Evolutionary conservation across 495 filamentous ascomycete species (phyloP), one percentile per base, ranked within the genome.

Genomic region (Usnea hakonensis): DNA sequence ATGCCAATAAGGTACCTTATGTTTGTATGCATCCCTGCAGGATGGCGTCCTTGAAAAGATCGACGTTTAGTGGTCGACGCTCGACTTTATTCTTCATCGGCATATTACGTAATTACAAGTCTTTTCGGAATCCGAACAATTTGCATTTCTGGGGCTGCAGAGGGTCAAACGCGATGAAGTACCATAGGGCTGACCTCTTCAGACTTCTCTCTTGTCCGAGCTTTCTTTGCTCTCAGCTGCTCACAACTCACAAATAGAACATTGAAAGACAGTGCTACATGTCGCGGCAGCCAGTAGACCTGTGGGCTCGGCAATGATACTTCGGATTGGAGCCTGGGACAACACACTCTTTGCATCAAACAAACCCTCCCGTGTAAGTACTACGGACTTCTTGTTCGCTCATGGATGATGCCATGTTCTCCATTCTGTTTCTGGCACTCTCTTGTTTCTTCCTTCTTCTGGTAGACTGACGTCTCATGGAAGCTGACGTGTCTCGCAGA

Each of bases 281-380:
- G 77, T 74, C 68, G 70, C 74, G 76, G 36, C 62, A 75, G 61
- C 69, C 66, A 60, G 76, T 67, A 60, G 76, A 77, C 70, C 69
- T 71, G 61, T 79, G 77, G 77, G 77, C 76, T 59, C 72, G 76
- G 37, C 71, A 70, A 62, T 63, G 77, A 52, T 77, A 78, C 64
- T 71, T 77, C 48, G 76, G 76, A 74, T 79, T 70, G 66, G 17
- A 41, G 30, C 13, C 48, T 32, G 23, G 26, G 46, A 50, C 46
- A 50, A 2, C 3, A 30, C 26, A 50, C 23, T 30, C 26, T 4
- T 3, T 32, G 46, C 26, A 30, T 30, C 9, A 6, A 28, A 28
- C 28, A 17, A 19, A 2, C 0, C 9, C 5, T 46, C 7, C 16
- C 16, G 3, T 6, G 48, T 52, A n/a, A 52, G 48, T 32, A 52